Conservation (phyloP, 2,329 filamentous ascomycete genomes). For the Verticillium dahliae region DNA sequence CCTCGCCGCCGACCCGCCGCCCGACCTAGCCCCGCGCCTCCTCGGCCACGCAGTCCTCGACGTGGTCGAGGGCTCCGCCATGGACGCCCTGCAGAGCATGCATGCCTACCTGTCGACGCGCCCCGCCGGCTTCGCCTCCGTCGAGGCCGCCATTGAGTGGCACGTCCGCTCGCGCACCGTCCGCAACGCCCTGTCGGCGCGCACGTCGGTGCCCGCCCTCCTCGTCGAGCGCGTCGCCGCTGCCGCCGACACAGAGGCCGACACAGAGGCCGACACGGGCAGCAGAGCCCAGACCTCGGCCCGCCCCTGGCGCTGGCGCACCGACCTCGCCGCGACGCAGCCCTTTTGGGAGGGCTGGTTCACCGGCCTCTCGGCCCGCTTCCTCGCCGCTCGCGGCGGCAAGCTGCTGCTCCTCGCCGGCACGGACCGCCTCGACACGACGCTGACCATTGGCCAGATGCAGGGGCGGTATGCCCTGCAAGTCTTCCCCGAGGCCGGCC, state of each 20-base stretch:
- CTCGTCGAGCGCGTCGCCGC: conserved; percentile 39
- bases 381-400: conserved; percentile 72
- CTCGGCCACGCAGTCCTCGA: conserved; percentile 88
- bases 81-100: conserved; percentile 93
- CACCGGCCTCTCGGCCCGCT: conserved; percentile 78
- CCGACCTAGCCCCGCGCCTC: conserved; percentile 37
- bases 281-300: conserved; percentile 18
- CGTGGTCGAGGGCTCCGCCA: conserved; percentile 91
- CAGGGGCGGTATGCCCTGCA: conserved; percentile 97
- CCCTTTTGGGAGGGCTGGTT: conserved; percentile 97
- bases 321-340: conserved; percentile 75
- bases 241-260: no score
- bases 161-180: conserved; percentile 85
- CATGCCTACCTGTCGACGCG: conserved; percentile 80
- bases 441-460: conserved; percentile 94
- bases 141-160: conserved; percentile 85
- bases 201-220: conserved; percentile 79
- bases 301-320: conserved; percentile 74
- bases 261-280: no score
- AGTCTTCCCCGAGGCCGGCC: conserved; percentile 89
- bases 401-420: conserved; percentile 82
- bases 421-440: conserved; percentile 84
- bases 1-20: conserved; percentile 60
- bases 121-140: conserved; percentile 68
- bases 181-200: conserved; percentile 74